Evolutionary conservation across 2,329 filamentous ascomycete genomes (phyloP).

Genomic region (Aspergillus sp.): DNA sequence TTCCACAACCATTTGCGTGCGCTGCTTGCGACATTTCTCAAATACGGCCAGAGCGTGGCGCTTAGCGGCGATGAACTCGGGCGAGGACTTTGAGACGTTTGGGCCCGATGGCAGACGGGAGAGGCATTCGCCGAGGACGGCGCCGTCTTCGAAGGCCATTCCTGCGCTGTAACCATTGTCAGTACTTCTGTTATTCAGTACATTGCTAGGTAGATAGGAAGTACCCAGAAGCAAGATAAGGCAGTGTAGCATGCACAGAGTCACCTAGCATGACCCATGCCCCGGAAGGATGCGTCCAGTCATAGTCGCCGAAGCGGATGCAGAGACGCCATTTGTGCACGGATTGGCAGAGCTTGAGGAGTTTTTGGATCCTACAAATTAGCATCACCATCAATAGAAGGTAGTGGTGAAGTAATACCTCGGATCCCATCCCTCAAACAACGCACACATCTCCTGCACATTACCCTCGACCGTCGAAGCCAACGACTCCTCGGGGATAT

Average conservation of each 20-base stretch:
- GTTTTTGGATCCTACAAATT: slow-evolving; percentile 50
- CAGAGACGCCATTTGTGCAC: slow-evolving; percentile 64
- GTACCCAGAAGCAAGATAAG: slow-evolving; percentile 58
- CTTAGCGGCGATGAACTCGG: slow-evolving; percentile 34
- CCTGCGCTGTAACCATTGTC: slow-evolving; percentile 48
- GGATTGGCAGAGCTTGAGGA: slow-evolving; percentile 58
- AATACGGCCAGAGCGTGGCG: slow-evolving; percentile 47
- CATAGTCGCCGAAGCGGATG: slow-evolving; percentile 56
- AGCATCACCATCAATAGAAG: background rate
- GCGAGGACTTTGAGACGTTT: slow-evolving; percentile 27
- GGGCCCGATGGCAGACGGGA: slow-evolving; percentile 51
- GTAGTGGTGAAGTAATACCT: slow-evolving; percentile 25
- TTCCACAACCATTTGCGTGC: slow-evolving; percentile 62
- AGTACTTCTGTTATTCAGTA: background rate
- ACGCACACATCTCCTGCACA: slow-evolving; percentile 55
- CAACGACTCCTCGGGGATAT: slow-evolving; percentile 56
- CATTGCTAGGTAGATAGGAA: fast-evolving
- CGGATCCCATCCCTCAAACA: slow-evolving; percentile 62
- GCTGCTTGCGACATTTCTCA: slow-evolving; percentile 58
- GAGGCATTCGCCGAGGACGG: slow-evolving; percentile 59
- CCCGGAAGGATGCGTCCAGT: slow-evolving; percentile 59
- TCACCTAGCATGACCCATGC: slow-evolving; percentile 64
- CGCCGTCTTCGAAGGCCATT: slow-evolving; percentile 63
- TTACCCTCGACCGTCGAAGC: slow-evolving; percentile 52
- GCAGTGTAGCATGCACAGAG: slow-evolving; percentile 65